phyloP scores from a whole-genome alignment of 176 grass and related monocot species.

The Echinochloa phyllopogon region DNA sequence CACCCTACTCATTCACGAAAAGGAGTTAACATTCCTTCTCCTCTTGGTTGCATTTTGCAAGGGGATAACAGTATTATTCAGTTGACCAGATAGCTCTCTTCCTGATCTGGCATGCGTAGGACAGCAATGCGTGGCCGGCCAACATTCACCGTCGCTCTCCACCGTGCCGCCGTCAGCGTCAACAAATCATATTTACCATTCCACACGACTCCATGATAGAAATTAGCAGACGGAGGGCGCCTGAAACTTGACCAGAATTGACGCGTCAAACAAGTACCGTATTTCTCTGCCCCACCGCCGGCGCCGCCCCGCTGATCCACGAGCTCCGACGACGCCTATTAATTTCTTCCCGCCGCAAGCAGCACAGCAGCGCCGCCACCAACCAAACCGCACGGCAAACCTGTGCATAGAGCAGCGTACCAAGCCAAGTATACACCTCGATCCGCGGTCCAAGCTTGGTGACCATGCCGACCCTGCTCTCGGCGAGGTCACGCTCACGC shows the following conservation, averaged over 20 bases:
- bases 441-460: no score
- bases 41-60: not conserved
- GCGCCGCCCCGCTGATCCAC: not conserved
- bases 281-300: conserved; percentile 2
- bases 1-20: no score
- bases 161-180: not conserved
- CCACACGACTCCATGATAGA: not conserved
- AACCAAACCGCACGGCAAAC: no score
- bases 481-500: conserved; percentile 12
- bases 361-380: not conserved
- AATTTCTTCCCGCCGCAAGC: not conserved
- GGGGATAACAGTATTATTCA: not conserved
- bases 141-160: not conserved
- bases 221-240: not conserved
- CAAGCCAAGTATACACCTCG: no score
- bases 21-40: not conserved
- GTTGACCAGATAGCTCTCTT: not conserved
- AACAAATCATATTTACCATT: not conserved
- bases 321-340: not conserved
- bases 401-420: no score
- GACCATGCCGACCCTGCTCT: not conserved
- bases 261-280: conserved; percentile 15
- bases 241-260: not conserved
- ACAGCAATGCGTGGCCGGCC: not conserved
- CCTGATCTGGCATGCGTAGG: not conserved